These are phyloP conservation scores for Udeniomyces megalosporus DNA, from an alignment of 768 basidiomycete genomes.

Conservation along the genomic window DNA sequence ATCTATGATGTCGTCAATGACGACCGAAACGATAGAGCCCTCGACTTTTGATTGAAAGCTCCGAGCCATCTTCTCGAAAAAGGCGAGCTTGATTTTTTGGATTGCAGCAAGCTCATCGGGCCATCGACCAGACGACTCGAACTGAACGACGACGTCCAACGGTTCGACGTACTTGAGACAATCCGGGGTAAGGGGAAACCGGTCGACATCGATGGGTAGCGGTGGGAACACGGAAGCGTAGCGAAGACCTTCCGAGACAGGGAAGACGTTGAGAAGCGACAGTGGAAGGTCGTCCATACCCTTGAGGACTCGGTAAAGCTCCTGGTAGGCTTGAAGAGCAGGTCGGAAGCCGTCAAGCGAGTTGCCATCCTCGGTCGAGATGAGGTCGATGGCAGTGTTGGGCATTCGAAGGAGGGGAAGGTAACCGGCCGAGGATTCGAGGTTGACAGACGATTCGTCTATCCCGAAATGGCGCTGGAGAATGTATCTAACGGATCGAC, in stretches of 20 bases:
- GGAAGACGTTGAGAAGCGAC: slow-evolving; percentile 55
- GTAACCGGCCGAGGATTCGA: slow-evolving; percentile 32
- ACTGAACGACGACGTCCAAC: slow-evolving; percentile 65
- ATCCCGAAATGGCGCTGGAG: slow-evolving; percentile 64
- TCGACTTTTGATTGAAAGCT: slow-evolving; percentile 41
- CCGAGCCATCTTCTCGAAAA: slow-evolving; percentile 64
- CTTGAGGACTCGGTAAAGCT: slow-evolving; percentile 58
- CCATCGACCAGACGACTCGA: slow-evolving; percentile 85
- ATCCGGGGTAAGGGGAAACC: slow-evolving; percentile 31
- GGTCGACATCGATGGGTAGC: slow-evolving; percentile 45
- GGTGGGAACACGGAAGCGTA: slow-evolving; percentile 72
- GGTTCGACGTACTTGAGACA: slow-evolving; percentile 51
- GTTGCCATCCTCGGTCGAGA: slow-evolving; percentile 25
- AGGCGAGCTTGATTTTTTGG: slow-evolving; percentile 84
- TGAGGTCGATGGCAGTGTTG: slow-evolving; percentile 24
- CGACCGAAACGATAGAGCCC: slow-evolving; percentile 34
- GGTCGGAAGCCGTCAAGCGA: slow-evolving; percentile 30
- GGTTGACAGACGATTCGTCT: slow-evolving; percentile 23
- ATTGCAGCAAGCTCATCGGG: slow-evolving; percentile 85
- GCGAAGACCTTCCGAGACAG: slow-evolving; percentile 55
- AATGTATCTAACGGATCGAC: slow-evolving; percentile 55
- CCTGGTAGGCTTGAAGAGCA: slow-evolving; percentile 63
- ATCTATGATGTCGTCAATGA: slow-evolving; percentile 13
- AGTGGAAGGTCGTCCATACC: slow-evolving; percentile 55
- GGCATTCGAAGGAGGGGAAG: slow-evolving; percentile 26